Base-by-base conservation (phyloP, 163 green algal genomes). In the Scenedesmus sp. region DNA sequence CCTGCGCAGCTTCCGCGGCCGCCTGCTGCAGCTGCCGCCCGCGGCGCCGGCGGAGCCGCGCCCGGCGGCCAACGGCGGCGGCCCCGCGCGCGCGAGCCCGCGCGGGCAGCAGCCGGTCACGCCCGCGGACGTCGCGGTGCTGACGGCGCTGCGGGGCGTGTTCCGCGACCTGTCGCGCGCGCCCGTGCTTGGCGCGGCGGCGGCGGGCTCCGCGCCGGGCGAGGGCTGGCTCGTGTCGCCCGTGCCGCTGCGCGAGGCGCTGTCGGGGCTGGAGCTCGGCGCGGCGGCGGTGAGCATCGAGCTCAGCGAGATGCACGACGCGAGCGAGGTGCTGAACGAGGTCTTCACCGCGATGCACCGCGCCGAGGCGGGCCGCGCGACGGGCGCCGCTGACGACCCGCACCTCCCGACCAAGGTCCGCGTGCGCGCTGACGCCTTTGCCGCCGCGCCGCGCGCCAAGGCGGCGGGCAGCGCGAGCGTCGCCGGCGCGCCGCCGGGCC, bases 291-390 rank as follows among this genome's bases (percentile, higher is more conserved):
- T 89, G 1, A 63, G 78, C 45, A 92, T 97, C 50, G 84, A 94
- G 39, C 56, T 87, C 39, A 79, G 44, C 33, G 88, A 97, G 45
- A 97, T 97, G 93, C 91, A 97, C 63, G 93, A 97, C 66, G 93
- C 93, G 0, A 70, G 79, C 18, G 90, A 97, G 84, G 92, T 97
- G 63, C 80, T 97, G 63, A 80, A 75, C 20, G 86, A 93, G 74
- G 62, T 94, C 60, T 86, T 94, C 22, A 70, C 87, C 36, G 79
- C 63, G 34, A 70, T 96, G 62, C 92, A 97, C 87, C 80, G 87
- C 24, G 90, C 88, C 1, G 87, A 92, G 60, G 78, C 70, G 1
- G 83, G 75, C 53, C 24, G 34, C 7, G 70, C 69, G 15, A 60
- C 58, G 14, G 66, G 57, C 13, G n/a, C 48, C 22, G 74, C 57